These are phyloP conservation scores for Alloteropsis angusta DNA, from an alignment of 202 grass and related monocot species.

Conservation along the genomic window DNA sequence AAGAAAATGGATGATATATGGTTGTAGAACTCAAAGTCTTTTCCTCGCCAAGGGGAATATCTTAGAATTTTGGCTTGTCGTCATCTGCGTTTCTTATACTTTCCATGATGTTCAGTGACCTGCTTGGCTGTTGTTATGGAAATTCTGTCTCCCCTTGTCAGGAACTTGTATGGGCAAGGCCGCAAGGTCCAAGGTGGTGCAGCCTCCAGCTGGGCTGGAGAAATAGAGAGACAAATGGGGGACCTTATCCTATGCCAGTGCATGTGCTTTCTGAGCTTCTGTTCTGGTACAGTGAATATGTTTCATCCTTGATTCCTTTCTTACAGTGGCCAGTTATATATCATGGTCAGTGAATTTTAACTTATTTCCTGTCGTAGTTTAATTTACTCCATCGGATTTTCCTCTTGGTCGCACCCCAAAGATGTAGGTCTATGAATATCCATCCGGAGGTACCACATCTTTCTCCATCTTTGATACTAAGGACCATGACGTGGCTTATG, in stretches of 20 bases:
- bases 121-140: background rate
- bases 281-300: background rate
- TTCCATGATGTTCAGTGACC: background rate
- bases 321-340: background rate
- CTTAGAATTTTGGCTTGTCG: background rate
- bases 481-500: background rate
- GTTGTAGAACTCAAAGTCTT: background rate
- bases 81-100: background rate
- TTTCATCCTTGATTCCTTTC: background rate
- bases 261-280: slow-evolving; percentile 16
- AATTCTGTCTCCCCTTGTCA: background rate
- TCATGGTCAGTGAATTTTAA: background rate
- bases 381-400: background rate
- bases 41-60: too few relatives aligned
- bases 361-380: background rate
- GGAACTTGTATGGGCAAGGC: background rate
- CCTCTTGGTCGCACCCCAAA: background rate
- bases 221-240: background rate
- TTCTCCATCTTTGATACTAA: background rate
- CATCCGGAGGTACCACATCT: background rate
- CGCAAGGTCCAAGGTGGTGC: background rate
- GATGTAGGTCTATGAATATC: background rate
- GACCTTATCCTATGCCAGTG: background rate
- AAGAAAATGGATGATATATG: background rate
- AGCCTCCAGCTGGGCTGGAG: background rate